Conservation (phyloP, 129 eudicot species). For the Silybum marianum region DNA sequence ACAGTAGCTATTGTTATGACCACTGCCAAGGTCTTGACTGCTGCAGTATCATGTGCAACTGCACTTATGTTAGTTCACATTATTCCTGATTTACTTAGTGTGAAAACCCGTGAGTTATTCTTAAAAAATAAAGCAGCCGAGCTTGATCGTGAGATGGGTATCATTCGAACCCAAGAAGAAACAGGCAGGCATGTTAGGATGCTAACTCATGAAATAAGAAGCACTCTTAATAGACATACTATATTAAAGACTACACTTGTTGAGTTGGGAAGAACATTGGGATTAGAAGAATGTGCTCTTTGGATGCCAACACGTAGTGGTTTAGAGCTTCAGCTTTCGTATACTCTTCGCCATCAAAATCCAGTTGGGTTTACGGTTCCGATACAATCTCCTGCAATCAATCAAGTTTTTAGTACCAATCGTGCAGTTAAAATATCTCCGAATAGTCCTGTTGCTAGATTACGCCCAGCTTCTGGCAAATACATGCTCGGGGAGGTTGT, state of each 20-base stretch:
- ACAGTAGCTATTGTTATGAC: constrained; percentile 92
- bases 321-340: constrained; percentile 83
- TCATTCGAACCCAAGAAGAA: constrained; percentile 94
- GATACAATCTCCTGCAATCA: constrained; percentile 81
- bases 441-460: constrained; percentile 85
- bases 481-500: constrained; percentile 96
- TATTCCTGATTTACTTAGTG: constrained; percentile 89
- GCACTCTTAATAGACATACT: constrained; percentile 95
- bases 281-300: constrained; percentile 95
- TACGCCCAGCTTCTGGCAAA: constrained; percentile 73
- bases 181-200: constrained; percentile 95
- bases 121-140: constrained; percentile 93
- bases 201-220: constrained; percentile 96
- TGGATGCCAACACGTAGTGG: constrained; percentile 99
- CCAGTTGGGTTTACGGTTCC: constrained; percentile 92
- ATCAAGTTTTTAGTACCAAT: constrained; percentile 78
- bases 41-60: constrained; percentile 89
- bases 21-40: constrained; percentile 71
- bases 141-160: constrained; percentile 96
- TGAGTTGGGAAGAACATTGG: constrained; percentile 93
- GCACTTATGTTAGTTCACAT: constrained; percentile 93
- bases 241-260: constrained; percentile 86
- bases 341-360: constrained; percentile 83
- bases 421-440: constrained; percentile 87
- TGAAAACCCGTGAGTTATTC: constrained; percentile 86